phyloP scores from a whole-genome alignment of 495 filamentous ascomycete genomes.

The Hypoxylon cercidicola region DNA sequence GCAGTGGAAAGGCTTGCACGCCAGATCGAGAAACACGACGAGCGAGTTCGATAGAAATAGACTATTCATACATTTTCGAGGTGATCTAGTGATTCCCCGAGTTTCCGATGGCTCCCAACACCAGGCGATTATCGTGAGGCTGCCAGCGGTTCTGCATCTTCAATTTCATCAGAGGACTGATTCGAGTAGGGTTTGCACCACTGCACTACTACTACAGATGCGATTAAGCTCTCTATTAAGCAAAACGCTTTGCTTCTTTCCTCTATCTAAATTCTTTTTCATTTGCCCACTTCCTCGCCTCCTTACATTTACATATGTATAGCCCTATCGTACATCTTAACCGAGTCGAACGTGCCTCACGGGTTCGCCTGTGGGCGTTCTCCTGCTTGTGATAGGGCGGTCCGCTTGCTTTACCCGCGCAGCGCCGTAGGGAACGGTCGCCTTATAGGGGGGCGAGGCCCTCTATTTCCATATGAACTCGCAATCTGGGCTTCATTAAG shows the following conservation, averaged over 20 bases:
- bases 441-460: conserved; percentile 36
- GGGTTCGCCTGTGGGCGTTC: conserved; percentile 30
- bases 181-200: too few species aligned
- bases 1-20: too few species aligned
- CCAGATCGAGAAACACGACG: too few species aligned
- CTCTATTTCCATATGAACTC: conserved; percentile 43
- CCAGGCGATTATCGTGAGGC: not conserved
- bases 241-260: too few species aligned
- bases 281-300: conserved; percentile 17
- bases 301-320: not conserved
- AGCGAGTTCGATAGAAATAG: not conserved
- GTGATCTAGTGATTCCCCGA: not conserved
- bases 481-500: conserved; percentile 44
- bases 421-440: conserved; percentile 6
- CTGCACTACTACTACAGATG: too few species aligned
- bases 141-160: not conserved
- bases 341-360: conserved; percentile 34
- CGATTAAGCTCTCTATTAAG: too few species aligned
- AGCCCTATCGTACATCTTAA: conserved; percentile 19
- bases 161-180: not conserved
- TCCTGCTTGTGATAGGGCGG: conserved; percentile 25
- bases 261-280: not conserved
- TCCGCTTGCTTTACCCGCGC: conserved; percentile 30
- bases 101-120: not conserved
- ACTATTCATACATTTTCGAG: not conserved